phyloP scores from a whole-genome alignment of 345 rosid genomes.

The Laguncularia racemosa region DNA sequence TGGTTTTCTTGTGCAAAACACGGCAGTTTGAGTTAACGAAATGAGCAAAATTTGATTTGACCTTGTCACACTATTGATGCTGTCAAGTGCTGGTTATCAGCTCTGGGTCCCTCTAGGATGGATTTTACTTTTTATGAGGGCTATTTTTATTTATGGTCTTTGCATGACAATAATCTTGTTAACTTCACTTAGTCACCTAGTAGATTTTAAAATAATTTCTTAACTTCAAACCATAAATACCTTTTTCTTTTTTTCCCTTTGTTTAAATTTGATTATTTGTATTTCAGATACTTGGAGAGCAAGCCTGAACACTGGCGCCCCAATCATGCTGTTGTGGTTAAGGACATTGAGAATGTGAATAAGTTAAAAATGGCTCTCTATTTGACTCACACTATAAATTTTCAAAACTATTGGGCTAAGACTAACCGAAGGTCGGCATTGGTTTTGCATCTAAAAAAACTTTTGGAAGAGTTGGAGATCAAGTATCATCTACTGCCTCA shows the following conservation, averaged over 20 bases:
- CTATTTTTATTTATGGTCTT: too few species aligned
- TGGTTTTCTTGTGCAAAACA: too few species aligned
- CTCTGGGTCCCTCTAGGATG: too few species aligned
- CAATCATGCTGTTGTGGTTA: constrained; percentile 38
- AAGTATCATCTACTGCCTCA: constrained; percentile 64
- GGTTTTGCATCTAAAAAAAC: constrained; percentile 43
- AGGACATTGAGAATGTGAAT: constrained; percentile 67
- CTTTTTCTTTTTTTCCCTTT: too few species aligned
- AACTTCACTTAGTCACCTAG: too few species aligned
- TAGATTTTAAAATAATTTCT: too few species aligned
- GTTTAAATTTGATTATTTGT: not conserved
- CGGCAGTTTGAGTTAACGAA: too few species aligned
- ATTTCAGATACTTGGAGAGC: constrained; percentile 58
- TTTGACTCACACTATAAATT: constrained; percentile 57
- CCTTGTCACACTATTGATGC: too few species aligned
- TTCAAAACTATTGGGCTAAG: constrained; percentile 50
- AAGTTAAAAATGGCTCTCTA: constrained; percentile 62
- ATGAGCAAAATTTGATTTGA: too few species aligned
- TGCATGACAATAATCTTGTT: too few species aligned
- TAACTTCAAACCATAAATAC: not conserved
- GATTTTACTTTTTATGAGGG: too few species aligned
- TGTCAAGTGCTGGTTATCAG: too few species aligned
- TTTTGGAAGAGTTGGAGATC: constrained; percentile 50
- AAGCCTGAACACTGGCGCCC: constrained; percentile 60
- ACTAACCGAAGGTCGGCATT: constrained; percentile 51